Evolutionary conservation across 2,329 filamentous ascomycete genomes (phyloP), one percentile per base, ranked within the genome.

Genomic region (Ustulina deusta): DNA sequence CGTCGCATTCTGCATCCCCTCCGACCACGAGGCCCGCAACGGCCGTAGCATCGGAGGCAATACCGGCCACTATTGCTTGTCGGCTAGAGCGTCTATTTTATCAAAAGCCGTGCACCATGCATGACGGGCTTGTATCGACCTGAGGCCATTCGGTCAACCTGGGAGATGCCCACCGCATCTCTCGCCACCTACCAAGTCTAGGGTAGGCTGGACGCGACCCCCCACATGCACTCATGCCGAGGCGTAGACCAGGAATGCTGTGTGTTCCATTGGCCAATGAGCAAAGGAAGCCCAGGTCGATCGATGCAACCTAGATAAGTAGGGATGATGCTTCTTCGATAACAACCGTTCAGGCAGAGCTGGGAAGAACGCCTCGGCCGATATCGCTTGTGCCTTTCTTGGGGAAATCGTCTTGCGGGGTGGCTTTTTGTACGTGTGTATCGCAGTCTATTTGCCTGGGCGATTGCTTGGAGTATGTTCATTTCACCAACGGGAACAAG

Each of bases 41-140:
- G n/a, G 61, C 65, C 60, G 60, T 59, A 22, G 29, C 2, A 59
- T 63, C 64, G 64, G 65, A 56, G 65, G 61, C 20, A 29, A 60
- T 25, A 61, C 60, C 55, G 60, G 65, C 17, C n/a, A 15, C 34
- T 32, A 48, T 10, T 58, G 32, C 38, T 42, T 34, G 29, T 51
- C 58, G 63, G 57, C 36, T 48, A 58, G 52, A 40, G 54, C 61
- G 54, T 20, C 34, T 63, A 42, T 32, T 10, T 32, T 56, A 42
- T 56, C 22, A 42, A 42, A 29, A 15, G 52, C 6, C 32, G n/a
- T n/a, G n/a, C n/a, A n/a, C n/a, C n/a, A n/a, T n/a, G n/a, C n/a
- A n/a, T n/a, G n/a, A n/a, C n/a, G n/a, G n/a, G n/a, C n/a, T n/a
- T n/a, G n/a, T n/a, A n/a, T n/a, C n/a, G n/a, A n/a, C n/a, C n/a